phyloP scores from a whole-genome alignment of 2,329 filamentous ascomycete genomes.

The Zymoseptoria passerinii region DNA sequence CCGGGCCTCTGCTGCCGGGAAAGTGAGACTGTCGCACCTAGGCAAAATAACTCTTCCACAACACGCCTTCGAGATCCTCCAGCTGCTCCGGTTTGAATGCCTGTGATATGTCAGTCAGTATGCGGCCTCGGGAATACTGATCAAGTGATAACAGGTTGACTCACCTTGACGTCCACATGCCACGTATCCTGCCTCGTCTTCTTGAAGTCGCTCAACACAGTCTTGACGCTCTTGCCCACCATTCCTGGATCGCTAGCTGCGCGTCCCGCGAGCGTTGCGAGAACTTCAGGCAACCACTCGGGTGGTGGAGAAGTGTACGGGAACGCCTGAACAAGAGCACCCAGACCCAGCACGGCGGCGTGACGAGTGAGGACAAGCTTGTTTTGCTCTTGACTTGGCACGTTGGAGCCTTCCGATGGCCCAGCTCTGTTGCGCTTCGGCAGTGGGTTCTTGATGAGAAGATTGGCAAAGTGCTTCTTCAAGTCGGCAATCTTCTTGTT shows the following conservation, averaged over 20 bases:
- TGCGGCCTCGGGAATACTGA: neutral
- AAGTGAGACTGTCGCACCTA: slow-evolving; percentile 32
- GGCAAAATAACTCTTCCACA: slow-evolving; percentile 99
- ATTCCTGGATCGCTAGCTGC: slow-evolving; percentile 84
- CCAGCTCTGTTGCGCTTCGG: slow-evolving; percentile 50
- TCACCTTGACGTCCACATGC: slow-evolving; percentile 94
- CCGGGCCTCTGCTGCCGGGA: neutral
- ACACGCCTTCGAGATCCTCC: slow-evolving; percentile 87
- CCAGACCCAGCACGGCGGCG: slow-evolving; percentile 83
- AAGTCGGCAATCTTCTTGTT: slow-evolving; percentile 67
- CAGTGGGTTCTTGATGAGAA: slow-evolving; percentile 76
- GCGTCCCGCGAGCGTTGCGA: slow-evolving; percentile 74
- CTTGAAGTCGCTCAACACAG: slow-evolving; percentile 92
- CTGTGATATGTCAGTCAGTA: slow-evolving; percentile 33
- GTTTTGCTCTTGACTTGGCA: slow-evolving; percentile 63
- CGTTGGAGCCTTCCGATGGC: slow-evolving; percentile 47
- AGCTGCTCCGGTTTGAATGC: slow-evolving; percentile 84
- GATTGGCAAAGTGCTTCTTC: slow-evolving; percentile 67
- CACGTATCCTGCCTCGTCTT: slow-evolving; percentile 99
- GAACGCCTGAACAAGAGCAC: slow-evolving; percentile 88
- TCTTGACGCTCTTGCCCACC: slow-evolving; percentile 92
- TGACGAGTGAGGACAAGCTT: slow-evolving; percentile 75
- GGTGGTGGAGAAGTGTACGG: slow-evolving; percentile 92
- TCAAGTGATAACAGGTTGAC: slow-evolving; percentile 24
- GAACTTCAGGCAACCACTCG: slow-evolving; percentile 83